phyloP scores from a whole-genome alignment of 306 rosid genomes.

The Sicyos edulis region DNA sequence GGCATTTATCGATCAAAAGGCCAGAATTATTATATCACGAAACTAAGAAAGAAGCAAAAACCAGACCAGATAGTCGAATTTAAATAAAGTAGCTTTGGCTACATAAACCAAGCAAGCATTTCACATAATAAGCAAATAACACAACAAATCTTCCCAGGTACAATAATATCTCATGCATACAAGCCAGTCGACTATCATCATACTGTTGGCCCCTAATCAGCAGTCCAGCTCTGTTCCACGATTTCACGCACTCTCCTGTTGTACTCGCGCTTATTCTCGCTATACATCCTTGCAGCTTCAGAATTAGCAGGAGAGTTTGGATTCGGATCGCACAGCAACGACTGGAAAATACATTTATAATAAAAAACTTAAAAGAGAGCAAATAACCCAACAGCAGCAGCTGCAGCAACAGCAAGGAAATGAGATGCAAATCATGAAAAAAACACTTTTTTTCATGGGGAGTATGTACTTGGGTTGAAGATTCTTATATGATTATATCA shows the following conservation, averaged over 20 bases:
- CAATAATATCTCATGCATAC: no score
- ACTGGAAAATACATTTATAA: conserved; percentile 24
- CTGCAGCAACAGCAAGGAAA: neutral
- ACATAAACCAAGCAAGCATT: conserved; percentile 41
- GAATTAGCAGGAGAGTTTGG: conserved; percentile 97
- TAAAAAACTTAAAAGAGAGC: no score
- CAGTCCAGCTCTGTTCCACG: conserved; percentile 98
- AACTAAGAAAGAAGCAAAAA: conserved; percentile 12
- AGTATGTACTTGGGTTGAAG: neutral
- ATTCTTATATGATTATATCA: neutral
- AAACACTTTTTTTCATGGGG: neutral
- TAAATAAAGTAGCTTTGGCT: conserved; percentile 7
- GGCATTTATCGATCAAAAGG: neutral
- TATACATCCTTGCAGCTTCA: conserved; percentile 90
- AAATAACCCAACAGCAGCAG: neutral
- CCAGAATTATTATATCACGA: neutral
- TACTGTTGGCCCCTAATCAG: conserved; percentile 48
- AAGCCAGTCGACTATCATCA: neutral
- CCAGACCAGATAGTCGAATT: conserved; percentile 9
- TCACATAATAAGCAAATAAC: no score
- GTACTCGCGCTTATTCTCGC: conserved; percentile 89
- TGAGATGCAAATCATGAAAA: conserved; percentile 3
- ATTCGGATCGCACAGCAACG: conserved; percentile 89
- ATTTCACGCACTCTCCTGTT: conserved; percentile 77
- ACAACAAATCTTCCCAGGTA: no score